A percentile compares a stretch with the other conserved stretches of the same genome.
Conservation (phyloP, 148 eudicot species). For the Camellia lanceoleosa region DNA sequence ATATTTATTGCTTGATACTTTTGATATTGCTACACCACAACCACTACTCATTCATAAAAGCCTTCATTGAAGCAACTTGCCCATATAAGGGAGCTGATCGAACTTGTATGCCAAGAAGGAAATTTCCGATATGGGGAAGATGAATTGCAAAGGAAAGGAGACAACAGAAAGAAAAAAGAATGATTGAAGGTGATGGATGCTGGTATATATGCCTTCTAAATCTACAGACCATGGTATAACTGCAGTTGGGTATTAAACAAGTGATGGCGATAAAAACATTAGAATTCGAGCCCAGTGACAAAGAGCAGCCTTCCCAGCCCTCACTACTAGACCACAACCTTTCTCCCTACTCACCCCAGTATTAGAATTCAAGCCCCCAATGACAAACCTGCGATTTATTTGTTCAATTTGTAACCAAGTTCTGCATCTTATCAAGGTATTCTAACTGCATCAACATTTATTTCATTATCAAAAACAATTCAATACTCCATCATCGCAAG, state of each 20-base stretch:
- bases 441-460: no score
- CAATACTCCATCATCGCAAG: no score
- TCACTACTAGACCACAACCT: conserved; percentile 60
- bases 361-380: conserved; percentile 48
- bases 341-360: conserved; percentile 29
- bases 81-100: not conserved
- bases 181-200: conserved; percentile 27
- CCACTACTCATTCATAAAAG: no score
- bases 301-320: conserved; percentile 58
- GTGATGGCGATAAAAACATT: not conserved
- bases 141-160: conserved; percentile 19
- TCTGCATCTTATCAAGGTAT: no score
- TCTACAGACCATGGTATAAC: conserved; percentile 26
- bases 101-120: conserved; percentile 17
- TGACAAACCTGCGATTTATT: conserved; percentile 67
- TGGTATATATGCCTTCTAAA: conserved; percentile 11
- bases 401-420: no score
- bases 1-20: no score
- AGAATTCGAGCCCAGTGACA: conserved; percentile 29
- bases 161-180: conserved; percentile 12
- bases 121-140: conserved; percentile 12
- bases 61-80: not conserved
- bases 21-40: no score
- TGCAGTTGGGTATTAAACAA: conserved; percentile 20
- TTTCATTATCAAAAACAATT: no score